Conservation (phyloP, 495 filamentous ascomycete genomes). For the Tetracladium marchalianum region DNA sequence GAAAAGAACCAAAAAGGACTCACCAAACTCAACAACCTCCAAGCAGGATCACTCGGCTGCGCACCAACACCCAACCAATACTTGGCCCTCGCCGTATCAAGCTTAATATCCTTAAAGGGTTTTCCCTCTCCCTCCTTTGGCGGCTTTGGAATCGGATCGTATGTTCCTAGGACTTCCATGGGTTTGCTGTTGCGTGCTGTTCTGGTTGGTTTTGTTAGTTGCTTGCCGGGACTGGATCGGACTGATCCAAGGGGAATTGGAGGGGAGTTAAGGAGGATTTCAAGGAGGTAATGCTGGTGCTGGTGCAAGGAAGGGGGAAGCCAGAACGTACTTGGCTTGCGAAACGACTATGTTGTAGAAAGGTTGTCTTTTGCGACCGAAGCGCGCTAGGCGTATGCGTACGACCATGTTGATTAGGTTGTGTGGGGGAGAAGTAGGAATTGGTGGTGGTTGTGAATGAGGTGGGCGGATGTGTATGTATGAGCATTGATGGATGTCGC, state of each 20-base stretch:
- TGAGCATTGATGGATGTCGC: background rate
- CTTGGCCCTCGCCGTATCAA: constrained; percentile 70
- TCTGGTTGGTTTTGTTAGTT: constrained; percentile 24
- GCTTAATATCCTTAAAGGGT: constrained; percentile 77
- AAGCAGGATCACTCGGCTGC: constrained; percentile 80
- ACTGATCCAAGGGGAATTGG: background rate
- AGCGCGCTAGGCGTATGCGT: constrained; percentile 85
- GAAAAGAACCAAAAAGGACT: constrained; percentile 22
- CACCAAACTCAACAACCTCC: constrained; percentile 82
- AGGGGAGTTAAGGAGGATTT: background rate
- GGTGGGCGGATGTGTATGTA: background rate
- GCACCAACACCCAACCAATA: constrained; percentile 98
- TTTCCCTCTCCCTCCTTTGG: constrained; percentile 56
- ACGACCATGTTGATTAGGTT: constrained; percentile 64
- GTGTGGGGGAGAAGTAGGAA: background rate
- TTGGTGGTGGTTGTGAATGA: background rate
- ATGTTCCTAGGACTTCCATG: constrained; percentile 90
- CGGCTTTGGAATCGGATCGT: constrained; percentile 78
- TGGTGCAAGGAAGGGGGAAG: background rate
- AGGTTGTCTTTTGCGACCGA: constrained; percentile 74
- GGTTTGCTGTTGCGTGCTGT: constrained; percentile 77
- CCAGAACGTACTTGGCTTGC: constrained; percentile 71
- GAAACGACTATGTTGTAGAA: constrained; percentile 97
- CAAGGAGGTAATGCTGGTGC: background rate
- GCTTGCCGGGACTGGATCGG: background rate